These are phyloP conservation scores for Lepiota brunneoincarnata DNA, from an alignment of 768 basidiomycete species.

Conservation along the genomic window DNA sequence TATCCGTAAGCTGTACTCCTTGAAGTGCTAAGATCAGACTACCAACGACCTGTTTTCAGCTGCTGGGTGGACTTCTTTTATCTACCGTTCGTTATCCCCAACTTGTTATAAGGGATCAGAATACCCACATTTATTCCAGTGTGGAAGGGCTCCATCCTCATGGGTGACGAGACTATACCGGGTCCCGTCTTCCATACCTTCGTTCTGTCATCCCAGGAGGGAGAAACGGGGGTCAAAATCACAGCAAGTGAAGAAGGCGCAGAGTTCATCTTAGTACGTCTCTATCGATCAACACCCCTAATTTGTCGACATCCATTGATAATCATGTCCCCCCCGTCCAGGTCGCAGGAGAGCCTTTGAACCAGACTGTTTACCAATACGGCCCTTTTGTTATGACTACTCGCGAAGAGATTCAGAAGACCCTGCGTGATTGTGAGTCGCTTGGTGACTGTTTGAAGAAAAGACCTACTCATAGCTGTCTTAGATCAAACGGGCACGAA, in stretches of 20 bases:
- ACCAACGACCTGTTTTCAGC: constrained; percentile 38
- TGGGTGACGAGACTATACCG: constrained; percentile 49
- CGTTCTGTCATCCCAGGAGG: constrained; percentile 62
- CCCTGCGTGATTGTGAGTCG: constrained; percentile 73
- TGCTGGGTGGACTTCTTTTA: constrained; percentile 85
- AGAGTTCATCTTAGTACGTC: constrained; percentile 68
- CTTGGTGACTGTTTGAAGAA: not conserved
- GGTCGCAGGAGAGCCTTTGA: constrained; percentile 86
- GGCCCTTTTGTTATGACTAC: constrained; percentile 88
- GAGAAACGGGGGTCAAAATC: constrained; percentile 69
- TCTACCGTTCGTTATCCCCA: constrained; percentile 60
- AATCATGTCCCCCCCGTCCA: constrained; percentile 20
- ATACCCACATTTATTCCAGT: constrained; percentile 35
- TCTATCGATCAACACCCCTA: not conserved
- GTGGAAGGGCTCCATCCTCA: constrained; percentile 59
- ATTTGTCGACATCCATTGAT: constrained; percentile 7
- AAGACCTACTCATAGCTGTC: constrained; percentile 10
- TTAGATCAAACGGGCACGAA: constrained; percentile 72
- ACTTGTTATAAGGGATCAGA: not conserved
- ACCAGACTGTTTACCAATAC: constrained; percentile 86
- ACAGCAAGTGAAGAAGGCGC: constrained; percentile 59
- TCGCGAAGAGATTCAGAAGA: constrained; percentile 75
- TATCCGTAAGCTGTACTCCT: constrained; percentile 52
- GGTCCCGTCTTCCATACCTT: constrained; percentile 74
- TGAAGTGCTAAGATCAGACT: not conserved